phyloP scores from a whole-genome alignment of 805 yeast genomes.

The Candida boidinii region DNA sequence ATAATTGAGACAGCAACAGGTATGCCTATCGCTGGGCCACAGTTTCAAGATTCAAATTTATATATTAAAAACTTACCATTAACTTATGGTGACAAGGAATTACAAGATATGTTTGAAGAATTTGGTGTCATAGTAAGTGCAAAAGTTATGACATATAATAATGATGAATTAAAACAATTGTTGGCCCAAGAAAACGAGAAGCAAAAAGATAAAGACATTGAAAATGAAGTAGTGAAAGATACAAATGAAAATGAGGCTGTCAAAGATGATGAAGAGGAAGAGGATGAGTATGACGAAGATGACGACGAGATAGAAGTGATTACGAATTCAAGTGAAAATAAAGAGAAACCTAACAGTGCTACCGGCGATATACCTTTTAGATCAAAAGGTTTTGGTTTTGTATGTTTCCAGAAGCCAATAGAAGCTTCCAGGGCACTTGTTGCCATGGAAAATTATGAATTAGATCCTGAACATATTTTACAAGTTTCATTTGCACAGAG shows the following conservation, averaged over 20 bases:
- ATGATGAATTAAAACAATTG: slow-evolving; percentile 16
- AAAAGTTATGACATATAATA: slow-evolving; percentile 42
- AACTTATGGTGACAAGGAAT: slow-evolving; percentile 45
- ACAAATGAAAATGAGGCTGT: neutral
- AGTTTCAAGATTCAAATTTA: slow-evolving; percentile 61
- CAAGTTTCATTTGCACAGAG: slow-evolving; percentile 71
- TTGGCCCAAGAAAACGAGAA: slow-evolving; percentile 2
- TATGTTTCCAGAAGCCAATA: slow-evolving; percentile 57
- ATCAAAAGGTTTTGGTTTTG: slow-evolving; percentile 78
- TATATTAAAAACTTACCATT: slow-evolving; percentile 60
- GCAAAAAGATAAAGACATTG: neutral
- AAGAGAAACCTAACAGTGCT: slow-evolving; percentile 3
- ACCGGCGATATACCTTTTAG: no score
- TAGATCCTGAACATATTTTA: slow-evolving; percentile 19
- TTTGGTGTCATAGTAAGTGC: slow-evolving; percentile 49
- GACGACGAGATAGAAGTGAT: neutral
- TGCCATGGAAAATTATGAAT: slow-evolving; percentile 47
- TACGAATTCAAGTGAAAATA: no score
- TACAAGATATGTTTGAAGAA: slow-evolving; percentile 30
- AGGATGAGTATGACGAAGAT: slow-evolving; percentile 2
- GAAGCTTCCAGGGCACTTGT: slow-evolving; percentile 65
- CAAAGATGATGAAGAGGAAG: slow-evolving; percentile 2
- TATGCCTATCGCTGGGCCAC: slow-evolving; percentile 35
- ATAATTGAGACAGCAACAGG: slow-evolving; percentile 22
- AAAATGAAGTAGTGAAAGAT: slow-evolving; percentile 1